phyloP scores from a whole-genome alignment of 306 rosid species.

The Rosa chinensis region DNA sequence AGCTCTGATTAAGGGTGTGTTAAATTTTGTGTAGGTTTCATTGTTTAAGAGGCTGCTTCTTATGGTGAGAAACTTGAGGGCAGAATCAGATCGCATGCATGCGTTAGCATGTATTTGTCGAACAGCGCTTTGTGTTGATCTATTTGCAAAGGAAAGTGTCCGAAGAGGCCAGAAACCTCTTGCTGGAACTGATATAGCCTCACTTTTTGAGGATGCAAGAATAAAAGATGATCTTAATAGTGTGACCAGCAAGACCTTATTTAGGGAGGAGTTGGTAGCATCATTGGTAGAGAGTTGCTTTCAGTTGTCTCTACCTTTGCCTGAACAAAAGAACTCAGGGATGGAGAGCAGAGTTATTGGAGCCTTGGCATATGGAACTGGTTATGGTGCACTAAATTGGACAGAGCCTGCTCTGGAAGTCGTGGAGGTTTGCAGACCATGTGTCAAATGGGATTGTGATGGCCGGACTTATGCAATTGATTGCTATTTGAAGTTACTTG shows the following conservation, averaged over 20 bases:
- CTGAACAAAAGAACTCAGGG: slow-evolving; percentile 89
- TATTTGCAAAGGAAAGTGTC: slow-evolving; percentile 97
- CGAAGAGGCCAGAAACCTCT: slow-evolving; percentile 99
- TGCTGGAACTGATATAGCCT: slow-evolving; percentile 96
- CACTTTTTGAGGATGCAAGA: slow-evolving; percentile 93
- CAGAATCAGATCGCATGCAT: slow-evolving; percentile 98
- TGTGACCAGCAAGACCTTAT: slow-evolving; percentile 77
- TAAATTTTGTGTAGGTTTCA: slow-evolving; percentile 57
- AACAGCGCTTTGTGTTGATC: slow-evolving; percentile 97
- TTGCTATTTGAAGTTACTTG: slow-evolving; percentile 97
- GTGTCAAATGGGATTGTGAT: slow-evolving; percentile 98
- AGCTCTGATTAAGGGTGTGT: not conserved
- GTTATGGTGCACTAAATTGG: slow-evolving; percentile 99
- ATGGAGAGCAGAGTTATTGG: slow-evolving; percentile 99
- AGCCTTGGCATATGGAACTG: slow-evolving; percentile 99
- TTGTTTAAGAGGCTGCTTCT: slow-evolving; percentile 90
- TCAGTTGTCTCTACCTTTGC: slow-evolving; percentile 95
- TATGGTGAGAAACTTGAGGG: slow-evolving; percentile 97
- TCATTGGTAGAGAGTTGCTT: slow-evolving; percentile 98
- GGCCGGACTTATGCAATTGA: slow-evolving; percentile 95
- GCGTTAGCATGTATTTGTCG: slow-evolving; percentile 98
- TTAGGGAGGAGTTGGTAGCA: slow-evolving; percentile 97
- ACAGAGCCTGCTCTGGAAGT: slow-evolving; percentile 98
- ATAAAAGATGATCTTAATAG: slow-evolving; percentile 88
- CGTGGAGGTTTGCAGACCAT: slow-evolving; percentile 97